Conservation (phyloP, 345 rosid genomes). For the Clarkia xantiana region DNA sequence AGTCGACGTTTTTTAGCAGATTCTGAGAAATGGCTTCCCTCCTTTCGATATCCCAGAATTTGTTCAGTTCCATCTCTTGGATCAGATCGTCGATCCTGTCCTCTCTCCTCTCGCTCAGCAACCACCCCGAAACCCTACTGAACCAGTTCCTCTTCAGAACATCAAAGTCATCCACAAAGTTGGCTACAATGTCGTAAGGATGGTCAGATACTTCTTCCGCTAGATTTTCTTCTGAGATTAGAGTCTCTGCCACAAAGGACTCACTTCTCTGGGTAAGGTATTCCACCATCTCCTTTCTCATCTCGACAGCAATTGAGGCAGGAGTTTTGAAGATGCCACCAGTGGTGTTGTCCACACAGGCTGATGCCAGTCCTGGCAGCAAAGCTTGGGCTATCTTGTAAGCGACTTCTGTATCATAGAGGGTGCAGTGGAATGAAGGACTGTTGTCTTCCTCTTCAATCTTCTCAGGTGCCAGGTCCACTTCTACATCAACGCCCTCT, state of each 20-base stretch:
- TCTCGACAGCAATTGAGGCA: slow-evolving; percentile 58
- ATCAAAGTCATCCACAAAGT: slow-evolving; percentile 60
- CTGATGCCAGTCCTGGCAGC: slow-evolving; percentile 67
- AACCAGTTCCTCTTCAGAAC: slow-evolving; percentile 54
- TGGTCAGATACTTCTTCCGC: slow-evolving; percentile 41
- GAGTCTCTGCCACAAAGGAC: slow-evolving; percentile 55
- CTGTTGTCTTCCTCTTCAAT: slow-evolving; percentile 42
- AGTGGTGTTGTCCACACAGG: slow-evolving; percentile 75
- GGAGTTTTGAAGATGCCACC: slow-evolving; percentile 67
- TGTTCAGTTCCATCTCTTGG: slow-evolving; percentile 74
- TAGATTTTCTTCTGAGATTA: slow-evolving; percentile 36
- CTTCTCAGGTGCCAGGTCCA: slow-evolving; percentile 28
- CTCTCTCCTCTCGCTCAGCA: slow-evolving; percentile 73
- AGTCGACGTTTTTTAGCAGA: slow-evolving; percentile 65
- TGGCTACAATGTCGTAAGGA: slow-evolving; percentile 58
- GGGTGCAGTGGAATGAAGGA: slow-evolving; percentile 45
- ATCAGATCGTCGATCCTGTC: slow-evolving; percentile 75
- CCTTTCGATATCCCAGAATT: slow-evolving; percentile 56
- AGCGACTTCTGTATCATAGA: slow-evolving; percentile 49
- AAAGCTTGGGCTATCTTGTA: slow-evolving; percentile 44
- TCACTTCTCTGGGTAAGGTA: slow-evolving; percentile 61
- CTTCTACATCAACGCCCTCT: slow-evolving; percentile 10
- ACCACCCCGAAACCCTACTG: slow-evolving; percentile 75
- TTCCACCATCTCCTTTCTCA: slow-evolving; percentile 61
- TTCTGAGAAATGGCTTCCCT: slow-evolving; percentile 45